Percentiles rank a stretch among this genome's conserved stretches.
Evolutionary conservation across 2,329 filamentous ascomycete species (phyloP).

Genomic region (Ophiosphaerella korrae): DNA sequence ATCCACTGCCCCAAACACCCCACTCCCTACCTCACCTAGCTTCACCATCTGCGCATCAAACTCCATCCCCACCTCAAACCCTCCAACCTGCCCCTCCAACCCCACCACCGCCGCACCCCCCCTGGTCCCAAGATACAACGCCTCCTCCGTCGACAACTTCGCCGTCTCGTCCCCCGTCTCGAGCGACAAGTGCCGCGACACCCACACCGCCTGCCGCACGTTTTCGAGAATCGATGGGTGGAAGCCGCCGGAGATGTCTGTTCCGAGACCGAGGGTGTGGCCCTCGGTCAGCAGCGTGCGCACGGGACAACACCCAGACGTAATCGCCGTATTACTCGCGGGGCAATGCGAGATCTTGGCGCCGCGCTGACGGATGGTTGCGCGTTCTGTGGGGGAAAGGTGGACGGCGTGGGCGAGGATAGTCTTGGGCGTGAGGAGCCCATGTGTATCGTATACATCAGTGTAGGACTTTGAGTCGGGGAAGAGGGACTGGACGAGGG

Average conservation of each 20-base stretch:
- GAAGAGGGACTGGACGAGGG: conserved; percentile 73
- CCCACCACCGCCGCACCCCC: conserved; percentile 85
- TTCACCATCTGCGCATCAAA: conserved; percentile 89
- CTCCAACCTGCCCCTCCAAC: conserved; percentile 72
- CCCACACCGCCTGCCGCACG: conserved; percentile 79
- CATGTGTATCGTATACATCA: conserved; percentile 75
- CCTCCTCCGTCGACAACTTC: conserved; percentile 84
- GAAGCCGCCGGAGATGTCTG: conserved; percentile 89
- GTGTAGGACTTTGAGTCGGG: conserved; percentile 69
- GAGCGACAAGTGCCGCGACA: conserved; percentile 74
- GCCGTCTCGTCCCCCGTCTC: conserved; percentile 46
- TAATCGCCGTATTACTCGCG: conserved; percentile 81
- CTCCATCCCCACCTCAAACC: conserved; percentile 83
- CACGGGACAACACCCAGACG: conserved; percentile 77
- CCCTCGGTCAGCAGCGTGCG: conserved; percentile 74
- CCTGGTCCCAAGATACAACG: conserved; percentile 82
- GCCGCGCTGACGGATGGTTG: conserved; percentile 64
- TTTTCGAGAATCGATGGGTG: conserved; percentile 80
- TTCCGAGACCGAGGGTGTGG: conserved; percentile 82
- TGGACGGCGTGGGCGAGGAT: conserved; percentile 88
- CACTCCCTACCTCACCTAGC: conserved; percentile 55
- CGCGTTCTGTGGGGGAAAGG: conserved; percentile 68
- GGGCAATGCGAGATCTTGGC: conserved; percentile 85
- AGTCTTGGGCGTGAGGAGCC: conserved; percentile 72
- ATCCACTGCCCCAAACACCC: conserved; percentile 70